These are phyloP conservation scores for Lipomyces orientalis DNA, from an alignment of 805 yeast species.

Conservation along the genomic window DNA sequence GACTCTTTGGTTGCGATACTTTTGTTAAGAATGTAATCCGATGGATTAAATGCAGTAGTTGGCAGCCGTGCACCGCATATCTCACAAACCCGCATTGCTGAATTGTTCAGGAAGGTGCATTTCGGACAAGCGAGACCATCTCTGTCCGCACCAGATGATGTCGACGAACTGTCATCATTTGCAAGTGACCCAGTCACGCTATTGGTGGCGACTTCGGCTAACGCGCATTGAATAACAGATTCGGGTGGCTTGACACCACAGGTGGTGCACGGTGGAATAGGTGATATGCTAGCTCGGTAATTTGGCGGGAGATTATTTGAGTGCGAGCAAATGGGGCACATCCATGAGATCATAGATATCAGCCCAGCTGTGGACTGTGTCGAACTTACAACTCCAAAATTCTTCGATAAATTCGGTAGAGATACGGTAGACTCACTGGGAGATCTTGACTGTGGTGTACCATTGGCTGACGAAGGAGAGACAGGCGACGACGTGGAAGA, in stretches of 20 bases:
- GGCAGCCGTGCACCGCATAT: conserved; percentile 72
- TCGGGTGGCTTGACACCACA: conserved; percentile 64
- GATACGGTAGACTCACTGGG: conserved; percentile 11
- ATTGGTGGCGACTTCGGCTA: neutral
- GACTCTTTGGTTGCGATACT: conserved; percentile 20
- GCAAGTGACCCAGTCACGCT: neutral
- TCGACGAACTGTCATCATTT: conserved; percentile 3
- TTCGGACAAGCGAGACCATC: conserved; percentile 50
- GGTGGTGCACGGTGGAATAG: conserved; percentile 57
- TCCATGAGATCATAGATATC: conserved; percentile 59
- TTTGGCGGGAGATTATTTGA: conserved; percentile 55
- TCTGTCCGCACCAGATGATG: neutral
- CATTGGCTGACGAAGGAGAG: neutral
- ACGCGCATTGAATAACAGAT: conserved; percentile 11
- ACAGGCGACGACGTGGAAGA: conserved; percentile 10
- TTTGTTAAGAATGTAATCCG: conserved; percentile 21
- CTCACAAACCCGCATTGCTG: conserved; percentile 77
- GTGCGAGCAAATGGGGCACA: conserved; percentile 83
- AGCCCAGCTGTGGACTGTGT: conserved; percentile 4
- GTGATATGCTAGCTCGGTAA: conserved; percentile 35
- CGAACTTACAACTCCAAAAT: neutral
- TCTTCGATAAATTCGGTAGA: neutral
- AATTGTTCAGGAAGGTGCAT: conserved; percentile 84
- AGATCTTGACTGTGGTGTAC: conserved; percentile 1
- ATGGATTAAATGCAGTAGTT: conserved; percentile 40